These are phyloP conservation scores for Aspergillus floridensis DNA, from an alignment of 2,329 filamentous ascomycete genomes.

Conservation along the genomic window DNA sequence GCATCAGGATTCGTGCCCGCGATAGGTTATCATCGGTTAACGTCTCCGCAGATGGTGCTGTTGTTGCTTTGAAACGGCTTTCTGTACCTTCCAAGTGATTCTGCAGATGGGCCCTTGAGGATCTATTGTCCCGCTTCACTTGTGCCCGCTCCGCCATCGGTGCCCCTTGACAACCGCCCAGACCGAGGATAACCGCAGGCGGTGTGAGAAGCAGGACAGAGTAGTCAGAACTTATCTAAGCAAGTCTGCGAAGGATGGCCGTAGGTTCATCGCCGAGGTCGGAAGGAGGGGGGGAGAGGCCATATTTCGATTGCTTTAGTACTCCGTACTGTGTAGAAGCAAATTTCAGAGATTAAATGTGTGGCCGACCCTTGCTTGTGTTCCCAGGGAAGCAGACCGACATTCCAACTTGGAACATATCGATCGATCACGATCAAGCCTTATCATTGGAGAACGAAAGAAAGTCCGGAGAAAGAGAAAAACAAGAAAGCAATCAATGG, in stretches of 20 bases:
- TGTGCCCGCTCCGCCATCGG: not conserved
- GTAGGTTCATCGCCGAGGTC: no score
- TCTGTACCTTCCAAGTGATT: not conserved
- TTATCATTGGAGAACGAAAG: not conserved
- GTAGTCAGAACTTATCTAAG: no score
- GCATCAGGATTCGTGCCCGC: not conserved
- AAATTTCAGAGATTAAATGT: no score
- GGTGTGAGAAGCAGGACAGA: not conserved
- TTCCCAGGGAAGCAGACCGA: not conserved
- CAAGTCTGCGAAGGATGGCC: no score
- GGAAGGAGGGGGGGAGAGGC: no score
- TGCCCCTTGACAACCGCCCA: not conserved
- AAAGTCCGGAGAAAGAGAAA: not conserved
- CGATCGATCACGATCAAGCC: not conserved
- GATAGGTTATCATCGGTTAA: not conserved
- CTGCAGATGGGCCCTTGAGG: not conserved
- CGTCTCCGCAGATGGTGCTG: not conserved
- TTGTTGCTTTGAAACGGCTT: not conserved
- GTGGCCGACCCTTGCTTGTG: not conserved
- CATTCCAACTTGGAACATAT: not conserved
- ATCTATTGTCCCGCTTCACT: not conserved
- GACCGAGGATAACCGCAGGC: not conserved
- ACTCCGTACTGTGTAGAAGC: no score
- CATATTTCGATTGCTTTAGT: no score
- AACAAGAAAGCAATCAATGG: not conserved